phyloP scores from a whole-genome alignment of 1,284 basidiomycete species.

The Ceratobasidium sp. region DNA sequence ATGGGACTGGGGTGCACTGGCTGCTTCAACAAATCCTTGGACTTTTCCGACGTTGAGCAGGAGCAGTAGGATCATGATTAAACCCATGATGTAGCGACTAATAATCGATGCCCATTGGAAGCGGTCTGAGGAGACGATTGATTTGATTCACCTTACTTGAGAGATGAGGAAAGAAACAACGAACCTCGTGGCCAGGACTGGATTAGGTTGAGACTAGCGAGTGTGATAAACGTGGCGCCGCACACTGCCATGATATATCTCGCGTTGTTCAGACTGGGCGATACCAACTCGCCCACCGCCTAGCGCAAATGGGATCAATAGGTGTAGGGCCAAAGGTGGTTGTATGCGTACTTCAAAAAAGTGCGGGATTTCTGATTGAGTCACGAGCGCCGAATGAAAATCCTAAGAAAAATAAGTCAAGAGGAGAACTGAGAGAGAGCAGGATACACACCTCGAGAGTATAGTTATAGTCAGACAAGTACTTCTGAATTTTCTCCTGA shows the following conservation, averaged over 20 bases:
- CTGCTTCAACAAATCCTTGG: neutral
- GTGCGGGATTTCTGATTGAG: neutral
- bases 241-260: conserved; percentile 31
- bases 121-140: neutral
- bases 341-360: neutral
- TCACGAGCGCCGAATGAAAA: neutral
- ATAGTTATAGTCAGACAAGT: neutral
- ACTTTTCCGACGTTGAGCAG: conserved; percentile 15
- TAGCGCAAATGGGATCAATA: neutral
- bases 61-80: neutral
- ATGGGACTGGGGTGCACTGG: neutral
- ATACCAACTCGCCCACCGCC: neutral
- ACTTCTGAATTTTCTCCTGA: neutral
- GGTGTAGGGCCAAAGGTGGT: neutral
- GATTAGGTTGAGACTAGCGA: conserved; percentile 28
- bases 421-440: neutral
- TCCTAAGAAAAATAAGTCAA: neutral
- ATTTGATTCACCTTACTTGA: neutral
- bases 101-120: conserved; percentile 30
- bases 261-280: neutral
- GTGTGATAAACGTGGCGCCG: conserved; percentile 13
- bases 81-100: conserved; percentile 20
- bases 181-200: conserved; percentile 33
- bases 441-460: neutral
- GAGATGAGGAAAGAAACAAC: neutral